Base-by-base conservation (phyloP, 83 land plant species). In the Diphasiastrum complanatum region DNA sequence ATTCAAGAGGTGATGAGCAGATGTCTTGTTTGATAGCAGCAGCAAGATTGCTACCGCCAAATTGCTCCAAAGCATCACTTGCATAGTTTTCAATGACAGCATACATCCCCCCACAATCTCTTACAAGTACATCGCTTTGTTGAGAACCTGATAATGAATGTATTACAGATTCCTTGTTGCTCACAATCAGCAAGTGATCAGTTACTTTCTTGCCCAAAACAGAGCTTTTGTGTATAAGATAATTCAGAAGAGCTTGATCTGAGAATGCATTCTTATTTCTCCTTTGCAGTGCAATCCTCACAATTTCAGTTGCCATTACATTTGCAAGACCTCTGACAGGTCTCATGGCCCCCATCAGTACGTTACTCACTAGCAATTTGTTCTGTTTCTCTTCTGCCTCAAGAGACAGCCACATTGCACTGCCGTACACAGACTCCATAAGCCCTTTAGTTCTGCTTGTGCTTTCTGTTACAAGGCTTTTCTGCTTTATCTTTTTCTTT, bases 261-360 rank as follows among this genome's bases (percentile, higher is more conserved):
- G 72, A 50, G 26, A 82, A 73, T 14, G 71, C 20, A 3, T 26
- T 47, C 43, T 74, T 63, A 57, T 47, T 61, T 73, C 73, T 78
- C 34, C 68, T 75, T 75, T 81, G 75, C 64, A 79, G 64, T 6
- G 83, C 66, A 0, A 67, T 68, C 23, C 83, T 51, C 6, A 73
- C 89, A 5, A 85, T 78, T 60, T 82, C 83, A 3, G 71, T 74
- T 43, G 75, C 33, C 81, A 82, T 68, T 2, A 72, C 67, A 36
- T 76, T 73, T 19, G 89, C 67, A 5, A 85, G 49, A 5, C 75
- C 45, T 43, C 89, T 40, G 1, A 82, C 66, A 0, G 77, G 76
- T 24, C 71, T 56, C 1, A 71, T 57, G 0, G 81, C 47, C 34
- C 74, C 74, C 70, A 64, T 53, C 0, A 65, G 71, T 26, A 74